phyloP scores from a whole-genome alignment of 2,329 filamentous ascomycete genomes.

The Passalora sequoiae region DNA sequence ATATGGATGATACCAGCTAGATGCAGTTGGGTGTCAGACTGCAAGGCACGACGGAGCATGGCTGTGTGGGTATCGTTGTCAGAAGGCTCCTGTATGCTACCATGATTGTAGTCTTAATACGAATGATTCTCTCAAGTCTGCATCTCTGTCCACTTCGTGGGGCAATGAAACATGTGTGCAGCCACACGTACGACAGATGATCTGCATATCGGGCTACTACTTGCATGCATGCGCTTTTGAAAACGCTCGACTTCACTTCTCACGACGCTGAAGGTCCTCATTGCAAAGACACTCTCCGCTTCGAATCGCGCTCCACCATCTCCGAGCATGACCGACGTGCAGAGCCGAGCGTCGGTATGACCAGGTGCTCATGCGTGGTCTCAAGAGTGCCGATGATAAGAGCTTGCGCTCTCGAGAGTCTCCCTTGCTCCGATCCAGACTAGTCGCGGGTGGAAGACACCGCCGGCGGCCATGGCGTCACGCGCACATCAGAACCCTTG shows the following conservation, averaged over 20 bases:
- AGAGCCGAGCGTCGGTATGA: neutral
- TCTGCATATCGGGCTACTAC: neutral
- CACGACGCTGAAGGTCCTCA: neutral
- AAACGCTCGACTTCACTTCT: constrained; percentile 1
- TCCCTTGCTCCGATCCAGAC: constrained; percentile 3
- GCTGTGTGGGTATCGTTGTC: neutral
- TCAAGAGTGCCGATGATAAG: constrained; percentile 10
- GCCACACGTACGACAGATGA: neutral
- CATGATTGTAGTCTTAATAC: constrained; percentile 3
- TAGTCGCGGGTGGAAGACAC: constrained; percentile 6
- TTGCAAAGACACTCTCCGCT: too few relatives aligned
- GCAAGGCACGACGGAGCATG: constrained; percentile 1
- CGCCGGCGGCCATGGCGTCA: constrained; percentile 8
- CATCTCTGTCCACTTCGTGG: neutral
- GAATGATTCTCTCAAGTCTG: neutral
- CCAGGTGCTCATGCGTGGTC: constrained; percentile 11
- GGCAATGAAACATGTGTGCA: too few relatives aligned
- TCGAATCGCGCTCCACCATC: neutral
- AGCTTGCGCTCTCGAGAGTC: constrained; percentile 8
- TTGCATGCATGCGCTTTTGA: neutral
- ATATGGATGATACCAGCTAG: constrained; percentile 5
- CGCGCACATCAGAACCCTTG: neutral
- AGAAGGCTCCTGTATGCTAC: constrained; percentile 3
- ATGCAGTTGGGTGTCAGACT: constrained; percentile 7
- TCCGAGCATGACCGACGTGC: neutral